phyloP scores from a whole-genome alignment of 208 protist species.

The Trypanosoma melophagium region DNA sequence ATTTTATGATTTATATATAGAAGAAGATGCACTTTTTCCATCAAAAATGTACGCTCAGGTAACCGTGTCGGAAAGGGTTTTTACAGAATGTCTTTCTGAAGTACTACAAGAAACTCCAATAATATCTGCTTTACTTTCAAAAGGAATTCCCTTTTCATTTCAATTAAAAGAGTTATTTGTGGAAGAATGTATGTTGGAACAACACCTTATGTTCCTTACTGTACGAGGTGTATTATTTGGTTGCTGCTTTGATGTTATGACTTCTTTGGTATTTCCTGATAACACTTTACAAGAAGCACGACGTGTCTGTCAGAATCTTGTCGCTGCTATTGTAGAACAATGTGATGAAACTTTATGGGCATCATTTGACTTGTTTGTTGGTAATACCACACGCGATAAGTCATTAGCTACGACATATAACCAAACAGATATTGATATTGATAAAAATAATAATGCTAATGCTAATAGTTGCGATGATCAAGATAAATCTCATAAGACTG shows the following conservation, averaged over 20 bases:
- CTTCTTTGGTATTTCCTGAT: slow-evolving; percentile 21
- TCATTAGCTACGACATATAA: background rate
- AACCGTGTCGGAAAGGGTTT: slow-evolving; percentile 22
- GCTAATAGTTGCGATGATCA: too few species aligned
- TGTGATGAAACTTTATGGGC: slow-evolving; percentile 72
- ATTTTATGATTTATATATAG: slow-evolving; percentile 41
- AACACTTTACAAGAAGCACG: slow-evolving; percentile 24
- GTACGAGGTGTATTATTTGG: slow-evolving; percentile 72
- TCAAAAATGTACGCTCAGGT: slow-evolving; percentile 37
- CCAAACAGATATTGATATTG: background rate
- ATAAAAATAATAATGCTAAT: background rate
- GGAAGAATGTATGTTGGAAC: slow-evolving; percentile 24
- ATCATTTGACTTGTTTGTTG: slow-evolving; percentile 65
- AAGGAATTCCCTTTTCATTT: slow-evolving; percentile 55
- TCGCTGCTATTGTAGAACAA: slow-evolving; percentile 69
- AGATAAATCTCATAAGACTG: too few species aligned
- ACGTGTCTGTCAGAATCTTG: slow-evolving; percentile 31
- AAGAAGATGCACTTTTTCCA: slow-evolving; percentile 40
- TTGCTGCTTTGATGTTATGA: slow-evolving; percentile 57
- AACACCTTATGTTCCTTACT: slow-evolving; percentile 35
- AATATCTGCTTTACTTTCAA: slow-evolving; percentile 42
- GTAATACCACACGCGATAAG: slow-evolving; percentile 20
- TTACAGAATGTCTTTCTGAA: slow-evolving; percentile 31
- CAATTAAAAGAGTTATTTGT: slow-evolving; percentile 40
- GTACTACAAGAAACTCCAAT: slow-evolving; percentile 44